A percentile compares a stretch with the other conserved stretches of the same genome.
Evolutionary conservation across 352 stramenopile genomes (phyloP).

Genomic region (Globisporangium emineosum): DNA sequence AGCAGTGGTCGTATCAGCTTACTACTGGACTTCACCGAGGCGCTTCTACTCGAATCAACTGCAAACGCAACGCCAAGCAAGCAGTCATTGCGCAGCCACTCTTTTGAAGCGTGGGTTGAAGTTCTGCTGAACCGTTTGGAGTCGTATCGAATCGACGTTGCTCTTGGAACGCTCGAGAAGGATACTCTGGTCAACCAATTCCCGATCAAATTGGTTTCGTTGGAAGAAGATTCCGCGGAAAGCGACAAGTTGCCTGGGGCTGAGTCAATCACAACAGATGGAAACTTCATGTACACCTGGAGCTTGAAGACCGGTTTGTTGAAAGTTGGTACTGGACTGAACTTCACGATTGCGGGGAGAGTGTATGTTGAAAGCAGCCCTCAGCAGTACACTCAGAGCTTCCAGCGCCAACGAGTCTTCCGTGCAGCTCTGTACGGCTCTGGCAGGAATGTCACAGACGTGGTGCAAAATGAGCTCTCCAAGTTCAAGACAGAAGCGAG

Average conservation of each 20-base stretch:
- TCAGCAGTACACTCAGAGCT: constrained; percentile 25
- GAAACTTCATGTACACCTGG: constrained; percentile 70
- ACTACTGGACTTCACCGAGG: constrained; percentile 50
- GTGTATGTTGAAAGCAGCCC: constrained; percentile 44
- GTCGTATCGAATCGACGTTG: constrained; percentile 51
- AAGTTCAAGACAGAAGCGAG: background rate
- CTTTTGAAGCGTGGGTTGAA: constrained; percentile 38
- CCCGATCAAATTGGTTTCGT: constrained; percentile 39
- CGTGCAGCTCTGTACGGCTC: constrained; percentile 35
- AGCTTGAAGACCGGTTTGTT: constrained; percentile 33
- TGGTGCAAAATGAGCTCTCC: constrained; percentile 18
- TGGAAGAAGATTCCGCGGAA: constrained; percentile 11
- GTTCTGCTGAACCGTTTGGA: constrained; percentile 44
- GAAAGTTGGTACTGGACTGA: constrained; percentile 68
- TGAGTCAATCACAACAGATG: constrained; percentile 49
- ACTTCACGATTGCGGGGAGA: constrained; percentile 71
- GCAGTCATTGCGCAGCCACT: constrained; percentile 18
- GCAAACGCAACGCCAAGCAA: background rate
- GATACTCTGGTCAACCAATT: constrained; percentile 40
- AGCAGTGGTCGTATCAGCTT: constrained; percentile 47
- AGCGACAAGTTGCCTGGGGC: constrained; percentile 16
- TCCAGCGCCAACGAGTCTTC: constrained; percentile 26
- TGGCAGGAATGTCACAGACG: constrained; percentile 36
- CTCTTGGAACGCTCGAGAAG: constrained; percentile 47
- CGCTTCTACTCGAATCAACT: constrained; percentile 14